These are phyloP conservation scores for Mortierella sp. DNA, from an alignment of 371 early-diverging fungal species.

Conservation along the genomic window DNA sequence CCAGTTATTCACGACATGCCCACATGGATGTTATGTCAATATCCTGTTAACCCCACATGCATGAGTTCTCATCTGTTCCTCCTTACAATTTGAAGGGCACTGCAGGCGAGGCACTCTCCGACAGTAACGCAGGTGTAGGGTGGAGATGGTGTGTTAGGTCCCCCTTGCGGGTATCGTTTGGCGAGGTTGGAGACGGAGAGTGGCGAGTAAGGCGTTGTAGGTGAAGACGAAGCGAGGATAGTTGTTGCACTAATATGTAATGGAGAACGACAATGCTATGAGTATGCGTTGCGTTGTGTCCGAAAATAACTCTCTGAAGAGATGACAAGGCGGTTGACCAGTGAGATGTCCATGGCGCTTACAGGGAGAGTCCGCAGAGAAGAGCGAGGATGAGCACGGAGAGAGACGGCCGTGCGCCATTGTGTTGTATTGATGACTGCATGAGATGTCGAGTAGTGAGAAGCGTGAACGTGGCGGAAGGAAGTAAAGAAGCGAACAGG, in stretches of 20 bases:
- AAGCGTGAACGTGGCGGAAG: neutral
- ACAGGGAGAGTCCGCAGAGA: neutral
- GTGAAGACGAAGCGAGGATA: neutral
- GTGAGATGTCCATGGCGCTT: neutral
- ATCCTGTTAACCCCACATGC: neutral
- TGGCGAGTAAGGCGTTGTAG: neutral
- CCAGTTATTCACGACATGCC: neutral
- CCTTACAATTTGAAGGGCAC: constrained; percentile 45
- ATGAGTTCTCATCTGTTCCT: neutral
- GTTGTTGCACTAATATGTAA: constrained; percentile 5
- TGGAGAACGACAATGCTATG: neutral
- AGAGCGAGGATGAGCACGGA: neutral
- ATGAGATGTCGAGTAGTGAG: neutral
- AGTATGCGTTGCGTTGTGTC: neutral
- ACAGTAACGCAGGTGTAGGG: constrained; percentile 30
- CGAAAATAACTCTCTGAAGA: neutral
- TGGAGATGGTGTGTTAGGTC: neutral
- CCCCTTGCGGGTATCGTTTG: constrained; percentile 26
- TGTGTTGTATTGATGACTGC: constrained; percentile 3
- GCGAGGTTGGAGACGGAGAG: neutral
- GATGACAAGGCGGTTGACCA: neutral
- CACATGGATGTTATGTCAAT: neutral
- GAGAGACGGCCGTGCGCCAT: neutral
- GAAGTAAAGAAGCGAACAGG: neutral
- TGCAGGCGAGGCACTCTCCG: constrained; percentile 46